Conservation (phyloP, 2,329 filamentous ascomycete genomes). For the Talaromyces islandicus region DNA sequence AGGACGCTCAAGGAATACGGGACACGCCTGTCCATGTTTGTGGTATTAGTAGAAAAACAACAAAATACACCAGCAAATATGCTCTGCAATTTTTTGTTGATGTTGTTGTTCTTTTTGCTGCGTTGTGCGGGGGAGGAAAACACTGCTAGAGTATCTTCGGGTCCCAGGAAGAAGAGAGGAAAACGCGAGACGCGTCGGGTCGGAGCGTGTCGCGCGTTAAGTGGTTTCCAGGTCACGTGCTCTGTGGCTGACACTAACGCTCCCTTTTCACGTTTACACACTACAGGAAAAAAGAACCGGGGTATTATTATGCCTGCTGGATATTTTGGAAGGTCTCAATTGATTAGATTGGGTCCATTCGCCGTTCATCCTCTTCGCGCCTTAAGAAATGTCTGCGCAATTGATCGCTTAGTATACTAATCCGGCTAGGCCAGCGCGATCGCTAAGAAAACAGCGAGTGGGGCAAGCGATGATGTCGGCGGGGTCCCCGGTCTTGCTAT, state of each 20-base stretch:
- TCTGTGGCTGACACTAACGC: not conserved
- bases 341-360: not conserved
- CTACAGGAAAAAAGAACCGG: no score
- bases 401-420: not conserved
- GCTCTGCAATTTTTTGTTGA: conserved; percentile 5
- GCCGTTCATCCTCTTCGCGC: no score
- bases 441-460: not conserved
- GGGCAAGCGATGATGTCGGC: not conserved
- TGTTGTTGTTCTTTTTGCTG: conserved; percentile 12
- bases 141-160: not conserved
- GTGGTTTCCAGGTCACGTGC: not conserved
- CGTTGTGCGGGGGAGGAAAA: not conserved
- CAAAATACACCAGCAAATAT: not conserved
- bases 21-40: conserved; percentile 76
- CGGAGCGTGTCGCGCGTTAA: not conserved
- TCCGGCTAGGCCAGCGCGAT: not conserved
- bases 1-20: conserved; percentile 82
- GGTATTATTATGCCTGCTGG: no score
- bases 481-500: not conserved
- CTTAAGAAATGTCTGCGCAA: not conserved
- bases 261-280: not conserved
- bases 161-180: not conserved
- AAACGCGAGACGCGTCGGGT: not conserved
- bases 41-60: not conserved
- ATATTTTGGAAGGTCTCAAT: not conserved